Percentiles rank a stretch among this genome's conserved stretches.
Evolutionary conservation across 2,329 filamentous ascomycete species (phyloP).

Genomic region (Monilinia aucupariae): DNA sequence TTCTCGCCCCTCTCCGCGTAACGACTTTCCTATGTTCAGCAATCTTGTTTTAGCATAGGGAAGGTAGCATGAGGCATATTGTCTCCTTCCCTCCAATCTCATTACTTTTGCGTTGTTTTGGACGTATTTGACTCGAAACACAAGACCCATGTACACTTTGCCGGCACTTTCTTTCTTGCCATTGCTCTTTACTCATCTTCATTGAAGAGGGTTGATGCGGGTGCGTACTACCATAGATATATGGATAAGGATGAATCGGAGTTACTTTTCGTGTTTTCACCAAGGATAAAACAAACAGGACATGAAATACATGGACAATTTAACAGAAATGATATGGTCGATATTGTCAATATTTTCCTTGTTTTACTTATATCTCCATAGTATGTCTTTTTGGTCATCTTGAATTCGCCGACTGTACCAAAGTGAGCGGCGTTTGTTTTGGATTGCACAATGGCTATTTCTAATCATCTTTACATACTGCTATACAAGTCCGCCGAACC

Average conservation of each 20-base stretch:
- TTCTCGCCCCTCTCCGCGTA: background rate
- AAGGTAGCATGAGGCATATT: background rate
- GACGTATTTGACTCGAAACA: background rate
- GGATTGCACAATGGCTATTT: too few relatives aligned
- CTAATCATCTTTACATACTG: too few relatives aligned
- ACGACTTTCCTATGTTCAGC: conserved; percentile 1
- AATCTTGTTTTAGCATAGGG: background rate
- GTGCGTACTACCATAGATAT: background rate
- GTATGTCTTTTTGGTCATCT: background rate
- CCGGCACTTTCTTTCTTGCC: background rate
- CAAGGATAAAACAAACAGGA: background rate
- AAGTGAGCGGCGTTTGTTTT: background rate
- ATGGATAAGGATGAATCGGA: background rate
- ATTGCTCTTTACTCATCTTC: background rate
- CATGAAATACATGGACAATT: background rate
- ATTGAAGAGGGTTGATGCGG: background rate
- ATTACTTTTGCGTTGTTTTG: background rate
- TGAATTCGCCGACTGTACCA: background rate
- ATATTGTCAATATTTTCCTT: background rate
- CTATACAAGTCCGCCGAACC: too few relatives aligned
- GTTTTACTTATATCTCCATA: background rate
- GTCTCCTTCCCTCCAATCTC: background rate
- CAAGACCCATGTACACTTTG: background rate
- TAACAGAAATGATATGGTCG: background rate
- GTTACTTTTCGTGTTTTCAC: background rate